Percentiles rank a stretch among this genome's conserved stretches.
Conservation (phyloP, 768 basidiomycete genomes). For the Rhizopogon vinicolor region DNA sequence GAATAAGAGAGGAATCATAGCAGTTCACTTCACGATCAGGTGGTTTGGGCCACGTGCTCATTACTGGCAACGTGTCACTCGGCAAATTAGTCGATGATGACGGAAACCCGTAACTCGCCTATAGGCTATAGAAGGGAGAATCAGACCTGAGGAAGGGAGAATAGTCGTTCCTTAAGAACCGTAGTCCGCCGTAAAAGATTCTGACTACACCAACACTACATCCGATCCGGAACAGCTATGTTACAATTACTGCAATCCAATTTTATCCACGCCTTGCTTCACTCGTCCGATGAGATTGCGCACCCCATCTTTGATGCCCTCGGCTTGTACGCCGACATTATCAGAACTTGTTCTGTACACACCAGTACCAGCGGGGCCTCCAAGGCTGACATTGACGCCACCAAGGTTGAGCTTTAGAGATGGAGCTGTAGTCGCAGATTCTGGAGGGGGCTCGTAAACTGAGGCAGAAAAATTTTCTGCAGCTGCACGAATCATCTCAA, state of each 20-base stretch:
- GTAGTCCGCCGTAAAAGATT: too few relatives aligned
- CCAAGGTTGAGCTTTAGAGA: conserved; percentile 90
- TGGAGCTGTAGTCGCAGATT: conserved; percentile 67
- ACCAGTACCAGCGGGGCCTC: conserved; percentile 78
- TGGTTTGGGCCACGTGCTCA: conserved; percentile 3
- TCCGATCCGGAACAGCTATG: not conserved
- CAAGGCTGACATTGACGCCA: conserved; percentile 89
- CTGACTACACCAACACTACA: not conserved
- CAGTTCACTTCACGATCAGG: not conserved
- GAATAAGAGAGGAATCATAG: conserved; percentile 3
- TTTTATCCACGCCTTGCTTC: conserved; percentile 74
- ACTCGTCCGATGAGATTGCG: conserved; percentile 86
- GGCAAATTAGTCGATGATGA: not conserved
- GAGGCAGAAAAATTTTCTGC: conserved; percentile 56
- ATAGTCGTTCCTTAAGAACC: too few relatives aligned
- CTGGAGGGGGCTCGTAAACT: conserved; percentile 73
- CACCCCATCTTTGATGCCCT: conserved; percentile 87
- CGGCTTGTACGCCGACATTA: conserved; percentile 70
- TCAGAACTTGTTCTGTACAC: conserved; percentile 82
- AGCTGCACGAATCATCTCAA: conserved; percentile 83
- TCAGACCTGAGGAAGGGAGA: too few relatives aligned
- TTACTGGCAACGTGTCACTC: conserved; percentile 26
- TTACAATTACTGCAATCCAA: conserved; percentile 26
- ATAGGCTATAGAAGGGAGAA: too few relatives aligned
- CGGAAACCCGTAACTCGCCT: not conserved